Evolutionary conservation across 164 flowering plant species (phyloP).

Genomic region (Berberis thunbergii): DNA sequence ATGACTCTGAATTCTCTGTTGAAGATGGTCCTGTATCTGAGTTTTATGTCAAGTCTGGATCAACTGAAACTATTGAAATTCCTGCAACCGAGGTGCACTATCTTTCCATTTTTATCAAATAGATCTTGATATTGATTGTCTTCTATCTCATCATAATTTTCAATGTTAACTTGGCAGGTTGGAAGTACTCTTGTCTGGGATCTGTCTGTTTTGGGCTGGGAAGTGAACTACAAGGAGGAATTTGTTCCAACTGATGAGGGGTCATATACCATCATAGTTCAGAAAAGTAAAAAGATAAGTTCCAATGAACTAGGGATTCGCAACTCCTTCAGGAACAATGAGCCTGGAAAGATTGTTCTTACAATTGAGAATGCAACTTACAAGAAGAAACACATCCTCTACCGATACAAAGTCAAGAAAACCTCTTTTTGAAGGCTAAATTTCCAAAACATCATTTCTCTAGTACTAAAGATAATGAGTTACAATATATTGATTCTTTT

Average conservation of each 20-base stretch:
- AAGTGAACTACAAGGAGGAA: conserved; percentile 68
- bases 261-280: conserved; percentile 47
- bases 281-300: conserved; percentile 43
- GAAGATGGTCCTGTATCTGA: conserved; percentile 36
- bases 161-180: conserved; percentile 17
- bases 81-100: conserved; percentile 46
- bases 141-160: background rate
- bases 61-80: conserved; percentile 52
- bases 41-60: conserved; percentile 42
- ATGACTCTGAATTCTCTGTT: conserved; percentile 39
- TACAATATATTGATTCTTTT: too few species aligned
- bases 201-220: conserved; percentile 62
- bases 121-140: too few species aligned
- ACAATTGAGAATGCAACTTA: conserved; percentile 39
- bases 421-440: conserved; percentile 10
- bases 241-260: conserved; percentile 58
- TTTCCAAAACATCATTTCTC: too few species aligned
- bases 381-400: conserved; percentile 55
- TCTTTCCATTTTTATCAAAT: too few species aligned
- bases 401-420: conserved; percentile 42
- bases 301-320: conserved; percentile 34
- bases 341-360: conserved; percentile 60
- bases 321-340: conserved; percentile 42
- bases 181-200: conserved; percentile 50
- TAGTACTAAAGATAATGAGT: too few species aligned